Percentiles rank a stretch among this genome's conserved stretches.
Conservation (phyloP, 169 alveolate genomes). For the Neospora caninum region DNA sequence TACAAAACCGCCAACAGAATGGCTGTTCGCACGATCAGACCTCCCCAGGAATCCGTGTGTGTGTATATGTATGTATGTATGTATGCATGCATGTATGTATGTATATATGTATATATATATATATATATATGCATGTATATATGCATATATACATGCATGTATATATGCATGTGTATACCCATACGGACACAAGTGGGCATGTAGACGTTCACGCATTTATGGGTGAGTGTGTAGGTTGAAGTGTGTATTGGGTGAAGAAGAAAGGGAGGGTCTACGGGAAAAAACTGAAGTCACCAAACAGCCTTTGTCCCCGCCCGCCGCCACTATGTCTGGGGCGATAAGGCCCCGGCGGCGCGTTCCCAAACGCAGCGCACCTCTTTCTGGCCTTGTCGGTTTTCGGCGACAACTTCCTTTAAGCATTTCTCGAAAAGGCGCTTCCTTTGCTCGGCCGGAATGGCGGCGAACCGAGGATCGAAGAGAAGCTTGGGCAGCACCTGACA, state of each 20-base stretch:
- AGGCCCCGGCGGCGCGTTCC: no score
- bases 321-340: no score
- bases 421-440: conserved; percentile 52
- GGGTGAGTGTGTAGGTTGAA: no score
- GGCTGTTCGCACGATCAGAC: background rate
- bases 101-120: background rate
- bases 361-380: conserved; percentile 55
- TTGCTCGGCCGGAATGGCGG: conserved; percentile 59
- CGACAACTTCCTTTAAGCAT: conserved; percentile 53
- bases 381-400: conserved; percentile 41
- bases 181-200: no score
- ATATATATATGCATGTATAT: background rate
- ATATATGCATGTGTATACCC: background rate
- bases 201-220: no score
- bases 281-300: no score
- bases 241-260: no score
- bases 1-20: no score
- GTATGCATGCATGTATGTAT: background rate
- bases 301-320: no score
- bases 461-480: conserved; percentile 58
- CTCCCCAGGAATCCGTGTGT: no score
- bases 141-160: no score
- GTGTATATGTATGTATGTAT: background rate
- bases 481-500: conserved; percentile 52
- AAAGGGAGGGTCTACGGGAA: no score